Percentiles rank a stretch among this genome's conserved stretches.
phyloP scores from a whole-genome alignment of 306 rosid genomes.

The Oemleria cerasiformis region DNA sequence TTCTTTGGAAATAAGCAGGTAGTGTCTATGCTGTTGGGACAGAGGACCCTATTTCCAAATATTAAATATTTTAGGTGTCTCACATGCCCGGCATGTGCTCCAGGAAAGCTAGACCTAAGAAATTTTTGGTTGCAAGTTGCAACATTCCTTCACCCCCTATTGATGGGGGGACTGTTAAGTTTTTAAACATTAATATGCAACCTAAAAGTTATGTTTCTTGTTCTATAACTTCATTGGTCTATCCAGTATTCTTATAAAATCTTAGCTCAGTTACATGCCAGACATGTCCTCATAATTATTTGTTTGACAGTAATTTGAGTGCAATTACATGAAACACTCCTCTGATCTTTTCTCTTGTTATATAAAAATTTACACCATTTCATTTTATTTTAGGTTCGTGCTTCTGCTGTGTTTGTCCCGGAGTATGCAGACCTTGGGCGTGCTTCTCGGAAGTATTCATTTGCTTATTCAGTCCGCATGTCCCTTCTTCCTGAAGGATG shows the following conservation, averaged over 20 bases:
- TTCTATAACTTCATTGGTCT: neutral
- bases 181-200: neutral
- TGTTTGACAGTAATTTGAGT: neutral
- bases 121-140: no score
- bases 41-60: neutral
- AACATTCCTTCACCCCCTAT: neutral
- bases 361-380: neutral
- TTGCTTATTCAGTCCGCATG: slow-evolving; percentile 80
- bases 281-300: neutral
- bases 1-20: neutral
- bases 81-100: neutral
- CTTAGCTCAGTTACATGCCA: no score
- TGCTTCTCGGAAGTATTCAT: slow-evolving; percentile 36
- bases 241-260: neutral
- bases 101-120: neutral
- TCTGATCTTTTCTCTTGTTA: no score
- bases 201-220: neutral
- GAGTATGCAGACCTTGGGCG: slow-evolving; percentile 44
- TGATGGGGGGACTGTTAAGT: neutral
- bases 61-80: neutral
- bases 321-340: neutral
- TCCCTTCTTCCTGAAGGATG: slow-evolving; percentile 74
- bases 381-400: slow-evolving; percentile 55
- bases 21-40: neutral
- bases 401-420: slow-evolving; percentile 73